Percentiles rank a stretch among this genome's conserved stretches.
These are phyloP conservation scores for Coemansia javaensis DNA, from an alignment of 192 early-diverging fungal species.

Conservation along the genomic window DNA sequence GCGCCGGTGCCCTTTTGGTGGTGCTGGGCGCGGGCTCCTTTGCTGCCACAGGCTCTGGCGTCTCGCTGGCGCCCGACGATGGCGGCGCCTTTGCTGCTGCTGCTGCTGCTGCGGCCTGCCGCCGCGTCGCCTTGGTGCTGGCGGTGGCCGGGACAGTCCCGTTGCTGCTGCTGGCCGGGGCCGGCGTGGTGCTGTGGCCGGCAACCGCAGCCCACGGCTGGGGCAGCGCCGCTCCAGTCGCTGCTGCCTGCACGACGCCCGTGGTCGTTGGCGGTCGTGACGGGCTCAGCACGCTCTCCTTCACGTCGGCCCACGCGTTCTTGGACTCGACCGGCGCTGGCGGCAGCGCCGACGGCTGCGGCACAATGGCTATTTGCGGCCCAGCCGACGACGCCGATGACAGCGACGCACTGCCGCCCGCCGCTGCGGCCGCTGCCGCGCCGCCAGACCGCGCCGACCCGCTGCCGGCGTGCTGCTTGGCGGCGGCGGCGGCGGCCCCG, in stretches of 20 bases:
- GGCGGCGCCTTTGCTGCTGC: too few relatives aligned
- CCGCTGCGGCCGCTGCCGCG: neutral
- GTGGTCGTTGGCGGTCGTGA: slow-evolving; percentile 38
- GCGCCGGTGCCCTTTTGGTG: too few relatives aligned
- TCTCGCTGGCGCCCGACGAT: too few relatives aligned
- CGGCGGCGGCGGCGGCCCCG: slow-evolving; percentile 1
- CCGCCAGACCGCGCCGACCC: too few relatives aligned
- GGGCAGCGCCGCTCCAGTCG: slow-evolving; percentile 25
- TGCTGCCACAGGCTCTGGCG: too few relatives aligned
- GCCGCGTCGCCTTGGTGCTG: too few relatives aligned
- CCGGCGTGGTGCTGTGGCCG: slow-evolving; percentile 12
- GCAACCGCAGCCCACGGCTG: slow-evolving; percentile 51
- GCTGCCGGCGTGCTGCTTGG: too few relatives aligned
- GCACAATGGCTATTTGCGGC: slow-evolving; percentile 16
- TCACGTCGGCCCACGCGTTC: slow-evolving; percentile 48
- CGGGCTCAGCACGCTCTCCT: slow-evolving; percentile 48
- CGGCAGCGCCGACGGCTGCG: slow-evolving; percentile 36
- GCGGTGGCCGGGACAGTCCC: too few relatives aligned
- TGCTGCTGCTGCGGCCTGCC: too few relatives aligned
- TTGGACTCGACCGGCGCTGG: slow-evolving; percentile 48
- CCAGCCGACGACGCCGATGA: slow-evolving; percentile 3
- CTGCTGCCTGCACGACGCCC: slow-evolving; percentile 10
- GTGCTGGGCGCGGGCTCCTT: neutral
- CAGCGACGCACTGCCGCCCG: neutral
- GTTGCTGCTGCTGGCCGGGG: neutral